Base-by-base conservation (phyloP, 768 basidiomycete genomes). In the Russula lepida region DNA sequence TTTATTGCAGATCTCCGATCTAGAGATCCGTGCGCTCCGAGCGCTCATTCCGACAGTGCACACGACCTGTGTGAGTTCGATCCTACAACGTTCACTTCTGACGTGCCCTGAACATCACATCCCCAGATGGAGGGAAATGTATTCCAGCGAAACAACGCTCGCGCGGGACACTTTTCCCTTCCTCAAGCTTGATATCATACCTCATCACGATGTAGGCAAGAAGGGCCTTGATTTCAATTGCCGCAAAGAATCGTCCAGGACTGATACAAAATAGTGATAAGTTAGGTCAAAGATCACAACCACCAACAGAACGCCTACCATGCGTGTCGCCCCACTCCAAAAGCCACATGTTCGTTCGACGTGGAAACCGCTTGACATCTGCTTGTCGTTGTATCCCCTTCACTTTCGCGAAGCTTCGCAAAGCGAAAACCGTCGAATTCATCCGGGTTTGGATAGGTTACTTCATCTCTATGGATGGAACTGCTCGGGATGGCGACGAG, bases 391-490 rank as follows among this genome's bases (percentile, higher is more conserved):
- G 4, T 12, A 44, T 28, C 41, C 60, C 32, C 71, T 17, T 69
- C 69, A 19, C n/a, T n/a, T n/a, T n/a, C n/a, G n/a, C n/a, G n/a
- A n/a, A n/a, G n/a, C n/a, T 71, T 58, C 21, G 70, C 61, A 66
- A 78, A 80, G 19, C 78, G 71, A 55, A 77, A 76, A 0, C 77
- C 72, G 33, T 77, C 70, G 44, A 80, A 80, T 48, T 30, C 58
- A 9, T 70, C 65, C 0, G 82, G 69, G 50, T 79, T 72, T n/a
- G 69, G 61, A 64, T 82, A 84, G 23, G 72, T 66, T 17, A 69
- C 69, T 23, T 70, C 70, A 61, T 81, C 76, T 21, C 69, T 69
- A 60, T 77, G 76, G 68, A 75, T 69, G 21, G 72, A 62, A 27
- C 63, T 54, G 7, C 69, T 56, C 11, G 74, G 73, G 6, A 73